Base-by-base conservation (phyloP, 139 green algal species). In the Haematococcus lacustris region DNA sequence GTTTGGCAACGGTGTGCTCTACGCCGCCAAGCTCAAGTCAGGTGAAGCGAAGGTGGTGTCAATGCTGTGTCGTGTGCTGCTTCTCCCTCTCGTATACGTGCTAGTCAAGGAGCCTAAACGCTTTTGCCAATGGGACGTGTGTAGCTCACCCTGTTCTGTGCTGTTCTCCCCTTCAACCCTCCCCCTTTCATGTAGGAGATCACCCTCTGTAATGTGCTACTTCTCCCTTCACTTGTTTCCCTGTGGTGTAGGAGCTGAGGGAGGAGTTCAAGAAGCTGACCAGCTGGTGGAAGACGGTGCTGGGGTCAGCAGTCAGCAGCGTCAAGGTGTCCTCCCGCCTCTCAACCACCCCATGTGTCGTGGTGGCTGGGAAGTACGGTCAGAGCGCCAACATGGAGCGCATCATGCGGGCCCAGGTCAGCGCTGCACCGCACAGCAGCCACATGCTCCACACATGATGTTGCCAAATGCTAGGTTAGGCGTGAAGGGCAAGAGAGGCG, bases 371-470 rank as follows among this genome's bases (percentile, higher is more conserved):
- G 82, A 97, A 98, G 82, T 98, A 96, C 74, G 95, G 95, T 33
- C 97, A 93, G 86, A 90, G 77, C 13, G 95, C 95, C 65, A 97
- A 97, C 85, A 99, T 99, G 95, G 92, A 98, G 88, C 86, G 90
- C 68, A 98, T 99, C 85, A 96, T 96, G 86, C n/a, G 40, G 30
- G 74, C 74, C 32, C 67, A 72, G 67, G 67, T 72, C 4, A 2
- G 63, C 35, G 3, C 9, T 17, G 9, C 43, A 53, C 43, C 17
- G 43, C 9, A 17, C 17, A 53, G 9, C 17, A 53, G 9, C 32
- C 25, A 63, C 53, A 30, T 63, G 21, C 21, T 63, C n/a, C 13
- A 32, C 53, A n/a, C 53, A 63, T 30, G 21, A 34, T 63, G 53
- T 7, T 7, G 23, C 53, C 4, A 7, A 63, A 34, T 53, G 43